Base-by-base conservation (phyloP, 2,329 filamentous ascomycete genomes). In the Penicillium sp. region DNA sequence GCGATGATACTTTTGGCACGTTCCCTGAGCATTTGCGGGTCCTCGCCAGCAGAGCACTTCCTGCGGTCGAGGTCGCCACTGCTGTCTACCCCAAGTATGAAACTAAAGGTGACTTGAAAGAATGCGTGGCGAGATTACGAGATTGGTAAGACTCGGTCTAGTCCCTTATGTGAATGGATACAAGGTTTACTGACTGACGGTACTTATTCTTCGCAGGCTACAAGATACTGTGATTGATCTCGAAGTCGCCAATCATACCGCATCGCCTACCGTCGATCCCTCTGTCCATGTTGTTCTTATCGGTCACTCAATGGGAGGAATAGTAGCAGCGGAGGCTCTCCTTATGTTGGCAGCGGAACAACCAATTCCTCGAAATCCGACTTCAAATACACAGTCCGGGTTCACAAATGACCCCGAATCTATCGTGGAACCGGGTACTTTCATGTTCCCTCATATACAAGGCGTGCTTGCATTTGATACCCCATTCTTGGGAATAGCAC, bases 361-460 rank as follows among this genome's bases (percentile, higher is more conserved):
- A 59, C 81, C 83, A 64, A 75, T 80, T 45, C 71, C 73, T 39
- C 62, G 72, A 1, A 65, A 61, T 27, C 61, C 69, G 25, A 70
- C 72, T 10, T 66, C 71, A 38, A 67, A 66, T 49, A 60, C 65
- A 64, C 49, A 49, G 33, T 49, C 63, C 23, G 55, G 52, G 15
- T 27, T 51, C 38, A n/a, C 50, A 53, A 62, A 63, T 15, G 60
- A 60, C 9, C 52, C 51, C 21, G 53, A 62, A 13, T 66, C 55
- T 31, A 33, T 67, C 15, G 61, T 71, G 41, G 70, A 72, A 39
- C 74, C 68, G 3, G 67, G 65, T 19, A 68, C 68, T 13, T 86
- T 96, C 72, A 93, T 97, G 89, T 97, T 97, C 73, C 93, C 93
- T 1, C 93, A 92, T 74, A 86, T 97, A 63, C 89, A 93, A 75